phyloP scores from a whole-genome alignment of 352 stramenopile genomes.

The Phytophthora meadii region DNA sequence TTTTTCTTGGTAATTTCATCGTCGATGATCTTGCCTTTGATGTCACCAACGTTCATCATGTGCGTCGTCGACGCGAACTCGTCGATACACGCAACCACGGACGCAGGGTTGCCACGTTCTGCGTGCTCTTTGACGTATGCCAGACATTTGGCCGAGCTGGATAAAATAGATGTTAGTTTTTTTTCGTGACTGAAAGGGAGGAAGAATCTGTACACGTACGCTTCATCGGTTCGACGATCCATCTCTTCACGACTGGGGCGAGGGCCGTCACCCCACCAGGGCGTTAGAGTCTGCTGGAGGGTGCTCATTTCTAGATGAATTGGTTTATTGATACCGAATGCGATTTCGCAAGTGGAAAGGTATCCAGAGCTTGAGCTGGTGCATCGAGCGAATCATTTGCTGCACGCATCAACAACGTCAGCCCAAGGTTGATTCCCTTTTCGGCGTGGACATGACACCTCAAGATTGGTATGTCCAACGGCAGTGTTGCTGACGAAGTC shows the following conservation, averaged over 20 bases:
- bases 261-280: slow-evolving; percentile 8
- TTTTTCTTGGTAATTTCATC: slow-evolving; percentile 41
- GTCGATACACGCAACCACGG: slow-evolving; percentile 47
- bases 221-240: slow-evolving; percentile 19
- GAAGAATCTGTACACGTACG: slow-evolving; percentile 4
- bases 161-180: neutral
- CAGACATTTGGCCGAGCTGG: slow-evolving; percentile 39
- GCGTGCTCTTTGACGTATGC: slow-evolving; percentile 48
- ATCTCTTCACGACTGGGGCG: slow-evolving; percentile 16
- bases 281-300: slow-evolving; percentile 6
- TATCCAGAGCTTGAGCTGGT: neutral
- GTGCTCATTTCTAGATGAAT: neutral
- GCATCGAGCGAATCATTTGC: slow-evolving; percentile 3
- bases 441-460: neutral
- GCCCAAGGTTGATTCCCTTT: neutral
- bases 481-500: neutral
- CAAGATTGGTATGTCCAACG: neutral
- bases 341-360: slow-evolving; percentile 1
- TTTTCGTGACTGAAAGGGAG: neutral
- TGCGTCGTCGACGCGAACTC: slow-evolving; percentile 36
- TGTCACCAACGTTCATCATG: slow-evolving; percentile 56
- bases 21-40: slow-evolving; percentile 50
- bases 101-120: slow-evolving; percentile 38
- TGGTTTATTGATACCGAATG: neutral
- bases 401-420: slow-evolving; percentile 3